phyloP scores from a whole-genome alignment of 2,329 filamentous ascomycete genomes.

The Aureobasidium sp. region DNA sequence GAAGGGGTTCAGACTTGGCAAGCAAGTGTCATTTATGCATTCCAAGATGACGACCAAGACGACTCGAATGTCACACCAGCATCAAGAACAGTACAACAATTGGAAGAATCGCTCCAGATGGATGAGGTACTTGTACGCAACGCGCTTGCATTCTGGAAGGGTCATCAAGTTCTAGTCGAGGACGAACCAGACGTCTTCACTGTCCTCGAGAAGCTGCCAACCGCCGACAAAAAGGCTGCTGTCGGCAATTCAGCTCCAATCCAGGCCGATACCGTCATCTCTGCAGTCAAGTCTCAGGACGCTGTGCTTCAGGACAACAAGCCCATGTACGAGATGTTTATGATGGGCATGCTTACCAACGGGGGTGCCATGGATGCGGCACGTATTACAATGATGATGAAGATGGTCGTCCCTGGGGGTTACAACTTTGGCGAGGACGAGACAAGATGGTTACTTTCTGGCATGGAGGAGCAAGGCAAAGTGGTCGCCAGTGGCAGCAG shows the following conservation, averaged over 20 bases:
- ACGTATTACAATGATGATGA: constrained; percentile 90
- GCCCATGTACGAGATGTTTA: constrained; percentile 82
- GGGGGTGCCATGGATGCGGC: constrained; percentile 73
- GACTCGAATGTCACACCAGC: constrained; percentile 15
- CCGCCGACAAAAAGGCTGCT: constrained; percentile 25
- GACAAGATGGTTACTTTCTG: constrained; percentile 68
- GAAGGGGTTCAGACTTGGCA: constrained; percentile 77
- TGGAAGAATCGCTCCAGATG: constrained; percentile 57
- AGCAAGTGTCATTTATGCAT: constrained; percentile 80
- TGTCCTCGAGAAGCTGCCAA: constrained; percentile 59
- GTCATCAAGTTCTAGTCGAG: constrained; percentile 58
- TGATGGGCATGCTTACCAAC: constrained; percentile 92
- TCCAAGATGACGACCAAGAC: constrained; percentile 45
- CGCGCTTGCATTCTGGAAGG: constrained; percentile 66
- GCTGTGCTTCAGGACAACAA: constrained; percentile 61
- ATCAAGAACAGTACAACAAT: constrained; percentile 36
- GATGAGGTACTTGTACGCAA: constrained; percentile 63
- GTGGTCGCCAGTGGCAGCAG: constrained; percentile 42
- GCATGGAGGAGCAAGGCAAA: constrained; percentile 67
- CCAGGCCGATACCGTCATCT: constrained; percentile 36
- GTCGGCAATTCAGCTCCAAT: constrained; percentile 28
- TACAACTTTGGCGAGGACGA: constrained; percentile 90
- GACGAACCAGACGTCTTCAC: constrained; percentile 47
- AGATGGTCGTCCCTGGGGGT: constrained; percentile 79
- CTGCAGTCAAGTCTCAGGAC: constrained; percentile 45